Evolutionary conservation across 805 yeast genomes (phyloP).

Genomic region (Naumovozyma castellii): DNA sequence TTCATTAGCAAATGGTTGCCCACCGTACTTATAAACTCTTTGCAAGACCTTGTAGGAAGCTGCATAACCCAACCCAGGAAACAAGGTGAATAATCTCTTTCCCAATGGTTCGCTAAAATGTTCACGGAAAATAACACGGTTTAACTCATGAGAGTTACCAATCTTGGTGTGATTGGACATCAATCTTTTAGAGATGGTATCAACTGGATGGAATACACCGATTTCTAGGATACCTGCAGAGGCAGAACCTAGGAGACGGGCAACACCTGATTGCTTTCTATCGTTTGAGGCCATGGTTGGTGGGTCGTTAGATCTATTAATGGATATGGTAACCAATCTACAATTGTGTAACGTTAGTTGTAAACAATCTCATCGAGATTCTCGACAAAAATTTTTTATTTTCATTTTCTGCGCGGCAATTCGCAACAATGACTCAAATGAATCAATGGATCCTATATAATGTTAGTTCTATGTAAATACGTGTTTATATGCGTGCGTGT

Average conservation of each 20-base stretch:
- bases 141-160: conserved; percentile 54
- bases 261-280: conserved; percentile 74
- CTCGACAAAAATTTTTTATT: too few species aligned
- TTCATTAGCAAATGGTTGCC: conserved; percentile 98
- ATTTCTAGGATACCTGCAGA: conserved; percentile 96
- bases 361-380: too few species aligned
- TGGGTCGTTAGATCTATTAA: too few species aligned
- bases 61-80: conserved; percentile 98
- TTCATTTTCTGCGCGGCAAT: too few species aligned
- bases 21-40: conserved; percentile 97
- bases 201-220: conserved; percentile 97
- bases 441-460: too few species aligned
- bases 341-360: too few species aligned
- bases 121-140: conserved; percentile 78
- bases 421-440: too few species aligned
- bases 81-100: conserved; percentile 67
- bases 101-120: conserved; percentile 64
- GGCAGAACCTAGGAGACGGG: conserved; percentile 93
- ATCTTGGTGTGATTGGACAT: conserved; percentile 75
- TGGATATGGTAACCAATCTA: too few species aligned
- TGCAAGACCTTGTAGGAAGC: conserved; percentile 94
- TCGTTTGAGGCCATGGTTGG: conserved; percentile 33
- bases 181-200: conserved; percentile 91
- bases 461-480: too few species aligned
- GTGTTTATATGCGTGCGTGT: too few species aligned